These are phyloP conservation scores for Chaetomium tenue DNA, from an alignment of 495 filamentous ascomycete genomes.

Conservation along the genomic window DNA sequence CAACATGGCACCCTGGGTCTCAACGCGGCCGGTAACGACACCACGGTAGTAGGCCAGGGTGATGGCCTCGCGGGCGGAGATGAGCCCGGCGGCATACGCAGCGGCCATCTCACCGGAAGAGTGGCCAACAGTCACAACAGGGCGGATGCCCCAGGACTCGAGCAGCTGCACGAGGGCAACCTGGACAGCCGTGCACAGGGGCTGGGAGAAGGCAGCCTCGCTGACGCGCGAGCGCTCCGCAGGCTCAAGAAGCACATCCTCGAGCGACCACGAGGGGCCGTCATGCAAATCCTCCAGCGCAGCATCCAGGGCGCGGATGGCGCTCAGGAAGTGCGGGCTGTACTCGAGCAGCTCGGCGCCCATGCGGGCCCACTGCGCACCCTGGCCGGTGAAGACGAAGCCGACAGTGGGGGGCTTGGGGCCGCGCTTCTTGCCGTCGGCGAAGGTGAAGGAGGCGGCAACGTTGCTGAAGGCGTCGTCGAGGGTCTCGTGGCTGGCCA, in stretches of 20 bases:
- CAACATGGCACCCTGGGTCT: slow-evolving; percentile 37
- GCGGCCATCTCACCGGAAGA: slow-evolving; percentile 47
- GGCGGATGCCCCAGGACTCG: slow-evolving; percentile 43
- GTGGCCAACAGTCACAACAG: slow-evolving; percentile 42
- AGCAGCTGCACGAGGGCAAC: slow-evolving; percentile 53
- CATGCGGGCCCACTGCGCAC: slow-evolving; percentile 50
- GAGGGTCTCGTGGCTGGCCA: not conserved
- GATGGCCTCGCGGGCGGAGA: slow-evolving; percentile 34
- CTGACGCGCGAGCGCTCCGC: not conserved
- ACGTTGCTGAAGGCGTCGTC: not conserved
- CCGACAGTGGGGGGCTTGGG: slow-evolving; percentile 29
- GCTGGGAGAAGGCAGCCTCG: slow-evolving; percentile 31
- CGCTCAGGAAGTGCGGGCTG: slow-evolving; percentile 28
- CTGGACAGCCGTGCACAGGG: slow-evolving; percentile 50
- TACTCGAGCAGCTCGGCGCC: slow-evolving; percentile 41
- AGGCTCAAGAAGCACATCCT: not conserved
- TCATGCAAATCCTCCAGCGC: slow-evolving; percentile 5
- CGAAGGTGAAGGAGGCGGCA: not conserved
- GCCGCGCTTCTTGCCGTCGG: not conserved
- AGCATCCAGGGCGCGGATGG: slow-evolving; percentile 25
- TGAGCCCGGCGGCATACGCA: slow-evolving; percentile 39
- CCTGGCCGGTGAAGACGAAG: slow-evolving; percentile 43
- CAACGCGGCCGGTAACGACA: slow-evolving; percentile 16
- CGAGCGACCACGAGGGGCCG: slow-evolving; percentile 15
- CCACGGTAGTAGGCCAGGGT: slow-evolving; percentile 38